phyloP scores from a whole-genome alignment of 73 alveolate species.

The Paramecium biaurelia region DNA sequence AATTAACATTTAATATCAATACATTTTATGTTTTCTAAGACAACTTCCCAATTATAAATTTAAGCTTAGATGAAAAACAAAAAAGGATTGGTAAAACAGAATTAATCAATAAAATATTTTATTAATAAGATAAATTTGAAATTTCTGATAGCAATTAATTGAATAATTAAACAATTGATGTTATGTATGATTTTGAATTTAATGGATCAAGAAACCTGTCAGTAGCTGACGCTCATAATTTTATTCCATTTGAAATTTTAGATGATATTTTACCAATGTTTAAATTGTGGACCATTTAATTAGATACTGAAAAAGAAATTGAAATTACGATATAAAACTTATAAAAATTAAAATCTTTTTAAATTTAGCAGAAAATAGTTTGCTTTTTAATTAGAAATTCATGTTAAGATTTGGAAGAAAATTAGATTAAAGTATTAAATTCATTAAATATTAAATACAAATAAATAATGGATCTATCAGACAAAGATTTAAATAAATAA shows the following conservation, averaged over 20 bases:
- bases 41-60: not conserved
- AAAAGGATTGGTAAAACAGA: not conserved
- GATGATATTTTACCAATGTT: not conserved
- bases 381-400: not conserved
- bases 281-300: not conserved
- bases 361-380: not conserved
- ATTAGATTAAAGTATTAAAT: not conserved
- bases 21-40: not conserved
- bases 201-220: not conserved
- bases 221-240: not conserved
- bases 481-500: not conserved
- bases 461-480: not conserved
- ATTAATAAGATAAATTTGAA: not conserved
- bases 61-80: not conserved
- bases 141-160: not conserved
- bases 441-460: not conserved
- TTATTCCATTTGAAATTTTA: not conserved
- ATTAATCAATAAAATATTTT: not conserved
- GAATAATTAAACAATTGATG: not conserved
- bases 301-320: not conserved
- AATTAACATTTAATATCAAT: not conserved
- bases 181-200: constrained; percentile 13
- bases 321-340: not conserved
- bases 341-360: not conserved
- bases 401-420: not conserved